These are phyloP conservation scores for Beta corolliflora DNA, from an alignment of 179 eudicot species.

Conservation along the genomic window DNA sequence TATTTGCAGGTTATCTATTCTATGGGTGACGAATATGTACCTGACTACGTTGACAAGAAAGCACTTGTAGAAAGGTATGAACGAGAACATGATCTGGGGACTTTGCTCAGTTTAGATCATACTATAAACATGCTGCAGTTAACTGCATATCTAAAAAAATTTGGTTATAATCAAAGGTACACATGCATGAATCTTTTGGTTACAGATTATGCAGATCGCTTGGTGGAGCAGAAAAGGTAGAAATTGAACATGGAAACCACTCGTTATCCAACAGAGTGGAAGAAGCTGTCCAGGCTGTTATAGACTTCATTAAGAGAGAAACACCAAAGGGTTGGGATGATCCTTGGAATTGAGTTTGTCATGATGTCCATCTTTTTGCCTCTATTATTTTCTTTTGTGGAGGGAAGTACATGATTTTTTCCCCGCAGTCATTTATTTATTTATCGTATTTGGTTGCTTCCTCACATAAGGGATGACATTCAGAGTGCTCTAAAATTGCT, in stretches of 20 bases:
- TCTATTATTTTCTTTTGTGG: background rate
- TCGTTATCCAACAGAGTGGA: conserved; percentile 81
- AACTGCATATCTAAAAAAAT: background rate
- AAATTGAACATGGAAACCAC: conserved; percentile 84
- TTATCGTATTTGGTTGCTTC: background rate
- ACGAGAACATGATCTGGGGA: background rate
- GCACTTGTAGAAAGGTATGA: conserved; percentile 64
- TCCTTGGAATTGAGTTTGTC: conserved; percentile 68
- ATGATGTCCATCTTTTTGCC: background rate
- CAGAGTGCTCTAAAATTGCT: background rate
- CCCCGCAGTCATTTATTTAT: background rate
- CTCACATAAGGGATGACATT: background rate
- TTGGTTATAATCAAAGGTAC: background rate
- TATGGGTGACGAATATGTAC: conserved; percentile 90
- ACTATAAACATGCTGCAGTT: background rate
- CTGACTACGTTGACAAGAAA: conserved; percentile 92
- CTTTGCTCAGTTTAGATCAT: background rate
- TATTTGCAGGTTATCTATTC: conserved; percentile 80
- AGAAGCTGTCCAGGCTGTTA: conserved; percentile 79
- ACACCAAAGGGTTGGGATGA: conserved; percentile 97
- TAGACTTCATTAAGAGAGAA: conserved; percentile 70
- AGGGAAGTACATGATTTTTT: background rate
- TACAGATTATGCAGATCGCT: conserved; percentile 85
- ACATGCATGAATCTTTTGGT: background rate
- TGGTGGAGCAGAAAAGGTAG: conserved; percentile 95